Base-by-base conservation (phyloP, 352 stramenopile species). In the Globisporangium lucens region DNA sequence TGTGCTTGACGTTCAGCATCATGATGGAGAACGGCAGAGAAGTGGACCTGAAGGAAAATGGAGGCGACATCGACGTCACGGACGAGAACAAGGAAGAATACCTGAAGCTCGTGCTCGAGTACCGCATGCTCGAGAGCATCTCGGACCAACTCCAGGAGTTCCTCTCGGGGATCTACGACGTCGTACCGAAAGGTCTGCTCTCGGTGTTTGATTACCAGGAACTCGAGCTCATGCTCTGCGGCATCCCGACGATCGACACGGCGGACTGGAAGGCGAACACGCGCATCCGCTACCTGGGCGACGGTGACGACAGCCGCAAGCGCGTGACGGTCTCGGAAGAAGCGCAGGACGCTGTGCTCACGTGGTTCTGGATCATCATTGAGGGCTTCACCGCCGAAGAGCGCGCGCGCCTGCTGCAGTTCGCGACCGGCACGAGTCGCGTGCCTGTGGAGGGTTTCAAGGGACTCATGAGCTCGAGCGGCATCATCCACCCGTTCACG, bases 31-130 rank as follows among this genome's bases (percentile, higher is more conserved):
- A 83, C 43, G 75, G 75, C 38, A 69, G 73, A 3, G 82, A 89
- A 57, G 82, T 99, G 22, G 91, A 98, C 43, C 77, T 99, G 10
- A 94, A 98, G 43, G 75, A 90, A 20, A 85, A 86, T 47, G 97
- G 97, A 3, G 77, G 79, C 9, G 78, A 97, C 64, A 87, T 99
- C 47, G 83, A 97, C 52, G 93, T 99, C 4, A 98, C 89, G 5
- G 96, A 98, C 61, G 94, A 98, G 17, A 99, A 99, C 87, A 94
- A 98, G 66, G 82, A 95, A 13, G 92, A 99, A 74, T 99, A 98
- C 47, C 47, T 93, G 20, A 65, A 66, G 1, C 74, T 91, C 17
- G 65, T 91, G 47, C 76, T 93, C 15, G 79, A 89, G 70, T 85
- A 91, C 61, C 82, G 82, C 56, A 91, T 93, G 85, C 83, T 93